Evolutionary conservation across 257 asterid genomes (phyloP), one percentile per base, ranked within the genome.

Genomic region (Penstemon barbatus): DNA sequence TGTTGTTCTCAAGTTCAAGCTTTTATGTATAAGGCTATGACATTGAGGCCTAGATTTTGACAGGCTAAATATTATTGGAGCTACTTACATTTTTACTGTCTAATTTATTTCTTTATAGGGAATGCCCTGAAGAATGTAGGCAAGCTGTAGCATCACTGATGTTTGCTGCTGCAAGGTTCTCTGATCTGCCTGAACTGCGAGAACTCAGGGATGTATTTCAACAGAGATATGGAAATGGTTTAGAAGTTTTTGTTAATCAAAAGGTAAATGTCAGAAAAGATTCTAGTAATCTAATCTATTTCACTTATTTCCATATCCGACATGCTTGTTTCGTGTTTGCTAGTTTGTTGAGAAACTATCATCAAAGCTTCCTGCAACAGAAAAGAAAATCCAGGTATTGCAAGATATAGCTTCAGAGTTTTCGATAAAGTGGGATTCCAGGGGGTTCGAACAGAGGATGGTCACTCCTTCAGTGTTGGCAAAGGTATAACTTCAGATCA

Each of bases 81-180:
- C 33, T 1, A 25, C 33, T 25, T 1, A 25, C 33, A 25, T 25
- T 25, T 25, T 25, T 25, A 25, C 2, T 33, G 33, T 74, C 41
- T 57, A 70, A 56, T 73, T 69, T 74, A 68, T 59, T 70, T 75
- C 48, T 73, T 55, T 77, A 60, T 86, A 94, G 99, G 79, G 90
- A 81, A 58, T 94, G 99, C 79, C 97, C 97, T 67, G 99, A 86
- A 75, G 97, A 91, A 73, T 94, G 97, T 84, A 85, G 92, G 80
- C 95, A 89, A 72, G 83, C 85, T 72, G 91, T 91, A 66, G 97
- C 93, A 38, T 89, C 96, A 3, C 71, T 94, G 77, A 86, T 91
- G 85, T 89, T 87, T 86, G 99, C 99, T 70, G 99, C 99, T 58
- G 97, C 99, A 58, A 87, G 99, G 81, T 87, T 94, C 83, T 91